Evolutionary conservation across 768 basidiomycete genomes (phyloP), one percentile per base, ranked within the genome.

Genomic region (Russula foetens): DNA sequence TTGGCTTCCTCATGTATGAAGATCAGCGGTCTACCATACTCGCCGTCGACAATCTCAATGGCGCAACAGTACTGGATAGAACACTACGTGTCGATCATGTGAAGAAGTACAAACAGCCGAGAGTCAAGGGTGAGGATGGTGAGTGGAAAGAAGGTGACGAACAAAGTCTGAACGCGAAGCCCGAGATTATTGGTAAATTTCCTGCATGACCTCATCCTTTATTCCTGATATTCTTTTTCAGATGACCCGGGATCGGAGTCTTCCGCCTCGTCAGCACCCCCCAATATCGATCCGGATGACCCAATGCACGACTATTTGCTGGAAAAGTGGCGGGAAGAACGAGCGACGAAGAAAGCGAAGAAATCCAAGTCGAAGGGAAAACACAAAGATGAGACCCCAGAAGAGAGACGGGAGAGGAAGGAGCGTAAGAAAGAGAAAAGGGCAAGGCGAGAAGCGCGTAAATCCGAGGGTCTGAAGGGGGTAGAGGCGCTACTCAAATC

Each of bases 11-110:
- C 64, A 98, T 98, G 97, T 99, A 98, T 73, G 93, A 96, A 74
- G 94, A 99, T 73, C 97, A 99, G 75, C 83, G 92, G 50, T 96
- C 92, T 61, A 99, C 97, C 7, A 73, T 98, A 53, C 80, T 99
- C 51, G 97, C 97, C 9, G 96, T 99, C 63, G 97, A 99, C 76
- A 99, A 99, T 76, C 84, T 99, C 73, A 98, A 97, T 69, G 97
- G 97, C 44, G 91, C 94, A 49, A 84, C 84, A 56, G 87, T 98
- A 44, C 76, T 97, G 33, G 92, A 88, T 17, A 79, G 86, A 67
- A 96, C 85, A 2, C 76, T 99, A 53, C 85, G 94, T 19, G 97
- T 98, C 43, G 93, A 98, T 71, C 90, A 94, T 69, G 90, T 91
- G 64, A 90, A 86, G 71, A 82, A 92, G 67, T 98, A 98, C 71